Evolutionary conservation across 164 flowering plant species (phyloP).

Genomic region (Chloranthus sessilifolius): DNA sequence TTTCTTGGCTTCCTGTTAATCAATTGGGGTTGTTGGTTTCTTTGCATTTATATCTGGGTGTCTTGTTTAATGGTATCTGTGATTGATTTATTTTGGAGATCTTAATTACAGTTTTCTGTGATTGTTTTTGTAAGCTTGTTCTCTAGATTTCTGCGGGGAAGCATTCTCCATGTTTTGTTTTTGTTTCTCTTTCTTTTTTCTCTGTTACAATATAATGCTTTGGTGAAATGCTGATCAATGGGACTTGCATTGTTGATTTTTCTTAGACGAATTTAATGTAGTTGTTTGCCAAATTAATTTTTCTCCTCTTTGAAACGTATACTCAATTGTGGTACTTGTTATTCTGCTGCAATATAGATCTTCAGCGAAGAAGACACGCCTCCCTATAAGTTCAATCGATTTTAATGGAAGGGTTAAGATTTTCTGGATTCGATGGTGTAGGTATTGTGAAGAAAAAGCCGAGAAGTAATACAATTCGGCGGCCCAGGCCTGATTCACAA

Average conservation of each 20-base stretch:
- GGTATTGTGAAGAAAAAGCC: slow-evolving; percentile 37
- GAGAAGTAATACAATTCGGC: slow-evolving; percentile 55
- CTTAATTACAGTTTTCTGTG: neutral
- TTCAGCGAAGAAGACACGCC: slow-evolving; percentile 46
- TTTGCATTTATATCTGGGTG: neutral
- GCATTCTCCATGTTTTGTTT: neutral
- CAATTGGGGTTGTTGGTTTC: no score
- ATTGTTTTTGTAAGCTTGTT: neutral
- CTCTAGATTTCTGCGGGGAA: neutral
- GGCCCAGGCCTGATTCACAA: slow-evolving; percentile 58
- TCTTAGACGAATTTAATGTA: no score
- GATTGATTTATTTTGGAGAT: neutral
- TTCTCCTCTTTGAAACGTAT: neutral
- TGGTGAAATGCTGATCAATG: no score
- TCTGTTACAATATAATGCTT: no score
- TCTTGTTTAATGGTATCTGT: slow-evolving; percentile 1
- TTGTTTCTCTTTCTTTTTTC: neutral
- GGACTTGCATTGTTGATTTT: no score
- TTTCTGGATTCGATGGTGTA: slow-evolving; percentile 28
- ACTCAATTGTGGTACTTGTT: neutral
- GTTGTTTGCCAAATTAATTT: no score
- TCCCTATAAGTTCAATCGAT: slow-evolving; percentile 37
- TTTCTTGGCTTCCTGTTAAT: no score
- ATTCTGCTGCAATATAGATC: neutral
- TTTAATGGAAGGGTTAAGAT: slow-evolving; percentile 55